Evolutionary conservation across 768 basidiomycete species (phyloP).

Genomic region (Termitomyces bulborhizus): DNA sequence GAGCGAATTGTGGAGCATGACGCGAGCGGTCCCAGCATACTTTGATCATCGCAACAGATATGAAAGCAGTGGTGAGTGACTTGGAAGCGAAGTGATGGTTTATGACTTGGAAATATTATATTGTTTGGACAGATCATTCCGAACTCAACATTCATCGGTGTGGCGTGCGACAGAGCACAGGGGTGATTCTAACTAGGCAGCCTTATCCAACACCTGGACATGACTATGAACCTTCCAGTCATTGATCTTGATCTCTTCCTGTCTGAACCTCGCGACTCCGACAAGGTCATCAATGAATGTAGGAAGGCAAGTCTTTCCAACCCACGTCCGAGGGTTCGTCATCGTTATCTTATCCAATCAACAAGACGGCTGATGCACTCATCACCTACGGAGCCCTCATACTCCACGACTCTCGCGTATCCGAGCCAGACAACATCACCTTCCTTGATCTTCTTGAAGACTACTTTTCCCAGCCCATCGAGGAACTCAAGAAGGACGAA

Average conservation of each 20-base stretch:
- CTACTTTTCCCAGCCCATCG: slow-evolving; percentile 76
- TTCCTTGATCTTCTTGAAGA: slow-evolving; percentile 92
- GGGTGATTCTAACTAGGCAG: not conserved
- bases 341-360: not conserved
- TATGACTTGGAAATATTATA: slow-evolving; percentile 10
- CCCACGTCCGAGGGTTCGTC: not conserved
- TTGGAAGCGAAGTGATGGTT: slow-evolving; percentile 24
- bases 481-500: slow-evolving; percentile 65
- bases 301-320: slow-evolving; percentile 39
- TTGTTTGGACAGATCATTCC: slow-evolving; percentile 13
- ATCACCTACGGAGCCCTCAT: slow-evolving; percentile 84
- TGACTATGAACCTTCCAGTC: slow-evolving; percentile 58
- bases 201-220: slow-evolving; percentile 19
- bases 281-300: slow-evolving; percentile 53
- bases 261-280: slow-evolving; percentile 35
- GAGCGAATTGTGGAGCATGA: slow-evolving; percentile 4
- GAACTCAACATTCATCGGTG: slow-evolving; percentile 7
- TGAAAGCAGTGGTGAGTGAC: slow-evolving; percentile 19
- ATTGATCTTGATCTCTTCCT: slow-evolving; percentile 75
- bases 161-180: slow-evolving; percentile 5
- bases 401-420: slow-evolving; percentile 78
- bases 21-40: slow-evolving; percentile 16
- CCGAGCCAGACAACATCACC: slow-evolving; percentile 69
- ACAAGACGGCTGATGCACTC: slow-evolving; percentile 74
- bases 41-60: slow-evolving; percentile 40